phyloP scores from a whole-genome alignment of 768 basidiomycete species.

The Vishniacozyma victoriae region DNA sequence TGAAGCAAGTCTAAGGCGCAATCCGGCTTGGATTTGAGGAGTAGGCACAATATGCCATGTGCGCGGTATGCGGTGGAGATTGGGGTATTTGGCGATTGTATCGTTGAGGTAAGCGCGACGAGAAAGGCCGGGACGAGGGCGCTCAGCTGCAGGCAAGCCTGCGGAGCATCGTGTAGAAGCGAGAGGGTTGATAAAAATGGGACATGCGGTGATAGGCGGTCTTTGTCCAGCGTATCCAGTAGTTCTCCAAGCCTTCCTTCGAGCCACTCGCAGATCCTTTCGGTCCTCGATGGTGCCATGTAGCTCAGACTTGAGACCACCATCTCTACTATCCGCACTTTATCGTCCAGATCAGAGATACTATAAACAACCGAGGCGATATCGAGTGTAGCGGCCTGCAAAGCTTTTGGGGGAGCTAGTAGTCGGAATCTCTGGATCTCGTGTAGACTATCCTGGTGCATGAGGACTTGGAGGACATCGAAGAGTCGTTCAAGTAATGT shows the following conservation, averaged over 20 bases:
- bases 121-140: conserved; percentile 59
- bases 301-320: conserved; percentile 70
- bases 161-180: neutral
- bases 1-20: conserved; percentile 66
- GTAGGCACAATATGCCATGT: conserved; percentile 54
- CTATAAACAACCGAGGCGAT: conserved; percentile 64
- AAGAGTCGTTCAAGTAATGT: conserved; percentile 56
- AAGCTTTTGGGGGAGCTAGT: conserved; percentile 63
- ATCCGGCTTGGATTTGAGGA: conserved; percentile 61
- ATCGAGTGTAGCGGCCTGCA: conserved; percentile 68
- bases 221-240: conserved; percentile 43
- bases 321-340: conserved; percentile 61
- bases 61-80: conserved; percentile 53
- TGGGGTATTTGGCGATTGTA: conserved; percentile 49
- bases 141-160: conserved; percentile 3
- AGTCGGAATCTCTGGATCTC: conserved; percentile 58
- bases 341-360: conserved; percentile 53
- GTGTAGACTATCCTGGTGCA: conserved; percentile 68
- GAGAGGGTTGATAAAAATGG: conserved; percentile 1
- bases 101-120: conserved; percentile 57
- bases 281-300: conserved; percentile 60
- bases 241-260: conserved; percentile 59
- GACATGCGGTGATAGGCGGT: conserved; percentile 1
- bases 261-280: conserved; percentile 63
- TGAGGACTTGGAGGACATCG: conserved; percentile 43